Evolutionary conservation across 2,329 filamentous ascomycete genomes (phyloP).

Genomic region (Amphichorda felina): DNA sequence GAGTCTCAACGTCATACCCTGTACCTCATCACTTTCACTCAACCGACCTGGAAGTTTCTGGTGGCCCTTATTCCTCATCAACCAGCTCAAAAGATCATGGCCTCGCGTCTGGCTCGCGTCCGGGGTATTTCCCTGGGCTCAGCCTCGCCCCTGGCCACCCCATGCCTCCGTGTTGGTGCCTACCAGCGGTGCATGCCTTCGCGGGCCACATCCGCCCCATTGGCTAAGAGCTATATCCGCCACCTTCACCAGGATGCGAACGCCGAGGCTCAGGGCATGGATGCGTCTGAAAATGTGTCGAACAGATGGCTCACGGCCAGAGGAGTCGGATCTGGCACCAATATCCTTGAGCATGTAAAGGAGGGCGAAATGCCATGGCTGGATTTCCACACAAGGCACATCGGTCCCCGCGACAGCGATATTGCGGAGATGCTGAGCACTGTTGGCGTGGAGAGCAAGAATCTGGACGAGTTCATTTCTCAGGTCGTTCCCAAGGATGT

Average conservation of each 20-base stretch:
- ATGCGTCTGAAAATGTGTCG: no score
- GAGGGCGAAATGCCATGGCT: conserved; percentile 10
- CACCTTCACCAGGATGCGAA: no score
- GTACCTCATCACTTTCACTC: no score
- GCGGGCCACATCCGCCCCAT: no score
- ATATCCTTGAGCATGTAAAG: no score
- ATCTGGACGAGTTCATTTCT: conserved; percentile 70
- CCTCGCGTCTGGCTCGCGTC: not conserved
- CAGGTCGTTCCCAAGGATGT: conserved; percentile 78
- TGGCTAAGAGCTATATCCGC: no score
- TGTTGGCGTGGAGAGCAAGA: conserved; percentile 61
- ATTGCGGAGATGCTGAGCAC: conserved; percentile 68
- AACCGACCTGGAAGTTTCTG: no score
- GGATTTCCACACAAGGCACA: conserved; percentile 67
- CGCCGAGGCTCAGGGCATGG: no score
- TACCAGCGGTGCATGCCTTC: not conserved
- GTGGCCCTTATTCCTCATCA: no score
- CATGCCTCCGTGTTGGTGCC: not conserved
- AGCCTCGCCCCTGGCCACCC: not conserved
- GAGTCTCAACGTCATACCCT: no score
- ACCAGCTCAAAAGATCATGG: not conserved
- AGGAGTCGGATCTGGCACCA: no score
- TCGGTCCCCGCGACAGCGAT: conserved; percentile 64
- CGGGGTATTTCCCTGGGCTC: not conserved
- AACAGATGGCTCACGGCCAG: no score